Evolutionary conservation across 2,329 filamentous ascomycete genomes (phyloP).

Genomic region (Dothideomycetidae sp.): DNA sequence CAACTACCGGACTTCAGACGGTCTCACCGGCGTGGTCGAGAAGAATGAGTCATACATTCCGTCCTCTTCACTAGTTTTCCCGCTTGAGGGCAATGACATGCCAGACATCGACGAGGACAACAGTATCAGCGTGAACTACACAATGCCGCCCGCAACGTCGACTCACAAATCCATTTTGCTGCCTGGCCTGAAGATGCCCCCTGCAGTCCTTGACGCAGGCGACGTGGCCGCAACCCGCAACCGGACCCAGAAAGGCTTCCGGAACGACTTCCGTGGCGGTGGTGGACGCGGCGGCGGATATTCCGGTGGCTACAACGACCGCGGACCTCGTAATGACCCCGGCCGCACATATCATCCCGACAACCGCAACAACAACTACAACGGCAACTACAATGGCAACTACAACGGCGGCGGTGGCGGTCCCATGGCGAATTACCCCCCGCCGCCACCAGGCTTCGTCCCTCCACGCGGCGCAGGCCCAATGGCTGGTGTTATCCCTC

Average conservation of each 20-base stretch:
- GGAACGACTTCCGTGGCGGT: conserved; percentile 39
- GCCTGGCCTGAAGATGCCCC: conserved; percentile 61
- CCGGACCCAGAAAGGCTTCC: conserved; percentile 42
- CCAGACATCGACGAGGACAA: conserved; percentile 71
- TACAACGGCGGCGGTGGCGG: conserved; percentile 14
- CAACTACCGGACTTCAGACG: conserved; percentile 59
- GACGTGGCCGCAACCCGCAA: conserved; percentile 62
- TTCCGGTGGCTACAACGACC: conserved; percentile 15
- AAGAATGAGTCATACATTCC: conserved; percentile 77
- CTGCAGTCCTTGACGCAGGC: conserved; percentile 55
- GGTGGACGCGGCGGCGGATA: conserved; percentile 18
- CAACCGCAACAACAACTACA: conserved; percentile 4
- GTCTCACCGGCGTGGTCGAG: conserved; percentile 64
- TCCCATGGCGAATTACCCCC: conserved; percentile 10
- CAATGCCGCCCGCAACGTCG: conserved; percentile 58
- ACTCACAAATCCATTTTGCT: conserved; percentile 90
- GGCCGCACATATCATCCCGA: conserved; percentile 3
- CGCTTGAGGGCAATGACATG: conserved; percentile 56
- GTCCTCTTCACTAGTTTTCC: conserved; percentile 65
- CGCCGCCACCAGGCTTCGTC: conserved; percentile 16
- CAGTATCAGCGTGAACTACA: conserved; percentile 77
- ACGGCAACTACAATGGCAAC: conserved; percentile 15
- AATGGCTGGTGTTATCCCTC: conserved; percentile 12
- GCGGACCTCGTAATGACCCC: conserved; percentile 6
- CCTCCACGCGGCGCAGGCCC: conserved; percentile 13